These are phyloP conservation scores for Fusarium scirpi DNA, from an alignment of 2,329 filamentous ascomycete species.

Conservation along the genomic window DNA sequence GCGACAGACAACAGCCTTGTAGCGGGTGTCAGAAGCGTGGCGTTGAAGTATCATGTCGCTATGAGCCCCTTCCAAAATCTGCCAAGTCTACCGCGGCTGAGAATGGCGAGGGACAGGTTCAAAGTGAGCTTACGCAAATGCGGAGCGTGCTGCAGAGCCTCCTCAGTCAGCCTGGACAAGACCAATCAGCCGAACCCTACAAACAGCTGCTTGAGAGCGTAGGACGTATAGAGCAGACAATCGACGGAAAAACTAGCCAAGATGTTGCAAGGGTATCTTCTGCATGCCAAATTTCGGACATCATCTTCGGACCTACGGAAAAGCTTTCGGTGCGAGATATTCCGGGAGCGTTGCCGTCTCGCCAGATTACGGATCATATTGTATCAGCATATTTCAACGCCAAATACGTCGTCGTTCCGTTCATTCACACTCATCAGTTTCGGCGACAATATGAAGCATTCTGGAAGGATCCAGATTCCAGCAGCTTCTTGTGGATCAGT, in stretches of 20 bases:
- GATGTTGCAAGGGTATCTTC: not conserved
- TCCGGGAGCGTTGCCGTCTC: constrained; percentile 4
- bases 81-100: not conserved
- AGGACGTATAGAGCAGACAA: not conserved
- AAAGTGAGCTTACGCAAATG: constrained; percentile 26
- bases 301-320: not conserved
- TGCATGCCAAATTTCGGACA: not conserved
- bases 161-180: not conserved
- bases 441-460: constrained; percentile 30
- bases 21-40: constrained; percentile 10
- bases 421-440: constrained; percentile 30
- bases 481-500: constrained; percentile 21
- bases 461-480: constrained; percentile 1
- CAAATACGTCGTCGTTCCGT: constrained; percentile 1
- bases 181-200: not conserved
- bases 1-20: constrained; percentile 26
- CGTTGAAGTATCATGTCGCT: not conserved
- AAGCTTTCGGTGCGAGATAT: not conserved
- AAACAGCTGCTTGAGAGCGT: not conserved
- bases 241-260: not conserved
- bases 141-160: constrained; percentile 5
- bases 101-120: not conserved
- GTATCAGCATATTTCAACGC: constrained; percentile 25
- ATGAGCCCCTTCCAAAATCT: not conserved
- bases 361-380: constrained; percentile 9